Conservation (phyloP, 2,329 filamentous ascomycete species). For the Colletotrichum kahawae region DNA sequence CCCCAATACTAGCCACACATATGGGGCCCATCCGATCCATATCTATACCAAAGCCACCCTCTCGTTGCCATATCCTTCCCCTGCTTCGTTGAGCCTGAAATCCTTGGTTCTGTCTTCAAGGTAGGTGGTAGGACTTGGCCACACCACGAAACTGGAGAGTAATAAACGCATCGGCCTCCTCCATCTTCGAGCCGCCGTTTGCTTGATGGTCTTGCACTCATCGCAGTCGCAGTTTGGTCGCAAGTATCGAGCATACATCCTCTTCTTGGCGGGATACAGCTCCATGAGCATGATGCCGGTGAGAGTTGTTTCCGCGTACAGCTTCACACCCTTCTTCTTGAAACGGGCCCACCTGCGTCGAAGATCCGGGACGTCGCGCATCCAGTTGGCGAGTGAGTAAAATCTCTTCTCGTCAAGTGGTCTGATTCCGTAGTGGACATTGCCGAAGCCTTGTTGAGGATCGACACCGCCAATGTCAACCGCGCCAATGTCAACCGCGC, state of each 20-base stretch:
- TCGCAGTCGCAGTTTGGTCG: background rate
- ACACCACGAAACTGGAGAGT: background rate
- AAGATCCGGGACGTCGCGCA: background rate
- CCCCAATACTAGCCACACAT: background rate
- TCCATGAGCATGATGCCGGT: background rate
- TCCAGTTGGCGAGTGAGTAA: background rate
- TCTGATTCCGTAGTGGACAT: background rate
- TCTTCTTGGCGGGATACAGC: background rate
- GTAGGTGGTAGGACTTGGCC: background rate
- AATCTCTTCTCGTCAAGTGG: background rate
- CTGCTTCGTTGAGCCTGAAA: background rate
- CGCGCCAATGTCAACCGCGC: background rate
- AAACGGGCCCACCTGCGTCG: background rate
- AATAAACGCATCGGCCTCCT: background rate
- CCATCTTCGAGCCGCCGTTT: background rate
- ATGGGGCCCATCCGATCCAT: background rate
- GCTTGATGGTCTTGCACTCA: background rate
- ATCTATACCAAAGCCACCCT: background rate
- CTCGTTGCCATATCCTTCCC: background rate
- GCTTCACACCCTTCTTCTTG: background rate
- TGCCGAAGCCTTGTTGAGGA: background rate
- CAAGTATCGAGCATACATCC: background rate
- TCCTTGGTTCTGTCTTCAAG: background rate
- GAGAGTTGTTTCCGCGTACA: background rate
- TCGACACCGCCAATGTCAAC: background rate